Percentiles rank a stretch among this genome's conserved stretches.
These are phyloP conservation scores for Termitomyces sp. DNA, from an alignment of 768 basidiomycete genomes.

Conservation along the genomic window DNA sequence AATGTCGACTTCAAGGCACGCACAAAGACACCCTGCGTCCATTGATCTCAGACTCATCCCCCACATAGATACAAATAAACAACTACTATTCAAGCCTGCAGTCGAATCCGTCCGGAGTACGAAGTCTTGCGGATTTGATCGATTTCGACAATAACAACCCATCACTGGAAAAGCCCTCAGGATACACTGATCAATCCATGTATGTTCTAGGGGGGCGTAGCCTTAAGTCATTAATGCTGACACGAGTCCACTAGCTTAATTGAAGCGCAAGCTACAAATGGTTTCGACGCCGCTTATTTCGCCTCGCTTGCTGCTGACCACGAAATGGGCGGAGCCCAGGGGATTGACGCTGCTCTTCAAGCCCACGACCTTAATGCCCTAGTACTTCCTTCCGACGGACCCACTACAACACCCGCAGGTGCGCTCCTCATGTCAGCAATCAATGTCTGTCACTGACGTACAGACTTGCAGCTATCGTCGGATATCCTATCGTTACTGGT, in stretches of 20 bases:
- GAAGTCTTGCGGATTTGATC: slow-evolving; percentile 52
- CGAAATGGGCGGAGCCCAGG: slow-evolving; percentile 43
- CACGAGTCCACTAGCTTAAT: slow-evolving; percentile 25
- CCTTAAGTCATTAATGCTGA: background rate
- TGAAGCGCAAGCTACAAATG: slow-evolving; percentile 31
- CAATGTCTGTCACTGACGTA: background rate
- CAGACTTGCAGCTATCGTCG: slow-evolving; percentile 43
- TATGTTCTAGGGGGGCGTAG: slow-evolving; percentile 13
- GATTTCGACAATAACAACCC: slow-evolving; percentile 50
- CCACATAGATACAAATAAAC: slow-evolving; percentile 44
- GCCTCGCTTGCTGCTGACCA: slow-evolving; percentile 38
- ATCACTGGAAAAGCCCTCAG: slow-evolving; percentile 39
- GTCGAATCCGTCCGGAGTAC: slow-evolving; percentile 51
- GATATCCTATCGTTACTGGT: slow-evolving; percentile 66
- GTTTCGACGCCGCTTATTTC: slow-evolving; percentile 39
- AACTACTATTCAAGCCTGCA: slow-evolving; percentile 41
- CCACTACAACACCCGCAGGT: slow-evolving; percentile 37
- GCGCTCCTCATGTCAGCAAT: background rate
- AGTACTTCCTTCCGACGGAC: slow-evolving; percentile 39
- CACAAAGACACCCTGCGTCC: background rate
- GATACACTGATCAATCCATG: slow-evolving; percentile 34
- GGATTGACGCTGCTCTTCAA: slow-evolving; percentile 50
- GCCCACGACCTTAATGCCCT: slow-evolving; percentile 45
- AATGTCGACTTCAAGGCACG: slow-evolving; percentile 54
- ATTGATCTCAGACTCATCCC: background rate